Evolutionary conservation across 352 stramenopile genomes (phyloP).

Genomic region (Albugo laibachii): DNA sequence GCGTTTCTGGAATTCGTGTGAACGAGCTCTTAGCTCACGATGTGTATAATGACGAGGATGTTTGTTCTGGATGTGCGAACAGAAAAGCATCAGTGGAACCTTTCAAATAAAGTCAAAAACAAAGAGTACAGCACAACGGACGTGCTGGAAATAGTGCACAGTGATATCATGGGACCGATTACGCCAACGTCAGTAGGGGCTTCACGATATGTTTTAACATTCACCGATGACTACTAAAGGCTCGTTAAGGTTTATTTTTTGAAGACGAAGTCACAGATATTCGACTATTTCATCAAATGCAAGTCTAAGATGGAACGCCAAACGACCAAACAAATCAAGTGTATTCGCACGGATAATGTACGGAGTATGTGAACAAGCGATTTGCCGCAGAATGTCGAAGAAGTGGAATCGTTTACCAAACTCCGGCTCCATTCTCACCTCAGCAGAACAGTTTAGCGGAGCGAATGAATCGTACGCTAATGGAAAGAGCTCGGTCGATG

Average conservation of each 20-base stretch:
- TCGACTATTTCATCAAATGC: constrained; percentile 3
- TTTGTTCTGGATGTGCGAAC: constrained; percentile 2
- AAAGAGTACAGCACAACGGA: constrained; percentile 1
- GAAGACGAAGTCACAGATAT: constrained; percentile 1
- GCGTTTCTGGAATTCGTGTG: background rate
- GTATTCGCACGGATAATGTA: too few species aligned
- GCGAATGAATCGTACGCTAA: background rate
- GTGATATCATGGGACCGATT: constrained; percentile 7
- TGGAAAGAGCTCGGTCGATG: background rate
- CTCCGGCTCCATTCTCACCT: background rate
- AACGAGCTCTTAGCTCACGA: background rate
- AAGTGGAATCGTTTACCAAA: background rate
- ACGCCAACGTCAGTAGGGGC: background rate
- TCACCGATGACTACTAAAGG: constrained; percentile 7
- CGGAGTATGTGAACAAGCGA: background rate
- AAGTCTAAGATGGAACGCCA: constrained; percentile 4
- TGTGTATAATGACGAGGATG: background rate
- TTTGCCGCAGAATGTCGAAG: background rate
- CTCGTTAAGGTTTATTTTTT: too few species aligned
- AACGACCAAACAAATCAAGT: too few species aligned
- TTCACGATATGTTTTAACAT: constrained; percentile 2
- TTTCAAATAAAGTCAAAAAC: background rate
- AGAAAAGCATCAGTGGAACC: constrained; percentile 2
- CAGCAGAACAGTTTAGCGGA: background rate
- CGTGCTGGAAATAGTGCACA: constrained; percentile 6